Conservation (phyloP, 2,329 filamentous ascomycete genomes). For the Trichocomaceae sp. region DNA sequence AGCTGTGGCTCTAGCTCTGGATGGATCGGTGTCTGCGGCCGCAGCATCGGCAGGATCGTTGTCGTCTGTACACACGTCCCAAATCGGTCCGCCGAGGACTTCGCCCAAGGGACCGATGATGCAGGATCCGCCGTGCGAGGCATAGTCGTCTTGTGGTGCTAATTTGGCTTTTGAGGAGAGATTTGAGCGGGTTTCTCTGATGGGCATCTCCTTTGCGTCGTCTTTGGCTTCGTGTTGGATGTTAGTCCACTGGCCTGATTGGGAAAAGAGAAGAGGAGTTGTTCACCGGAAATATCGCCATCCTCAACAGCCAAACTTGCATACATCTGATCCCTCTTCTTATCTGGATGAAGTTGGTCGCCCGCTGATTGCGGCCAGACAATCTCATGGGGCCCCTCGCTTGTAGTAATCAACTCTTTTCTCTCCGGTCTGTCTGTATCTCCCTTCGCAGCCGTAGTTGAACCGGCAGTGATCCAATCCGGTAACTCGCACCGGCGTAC, state of each 20-base stretch:
- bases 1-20: too few relatives aligned
- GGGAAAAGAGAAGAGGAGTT: background rate
- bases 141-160: constrained; percentile 33
- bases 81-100: constrained; percentile 72
- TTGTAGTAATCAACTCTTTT: constrained; percentile 24
- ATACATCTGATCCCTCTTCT: constrained; percentile 13
- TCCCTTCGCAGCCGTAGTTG: background rate
- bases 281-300: background rate
- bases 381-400: constrained; percentile 42
- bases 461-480: constrained; percentile 44
- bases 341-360: constrained; percentile 15
- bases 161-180: constrained; percentile 30
- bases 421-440: constrained; percentile 9
- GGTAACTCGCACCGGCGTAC: constrained; percentile 55
- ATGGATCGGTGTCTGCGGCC: too few relatives aligned
- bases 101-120: constrained; percentile 75
- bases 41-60: constrained; percentile 10
- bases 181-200: background rate
- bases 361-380: constrained; percentile 32
- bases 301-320: constrained; percentile 9
- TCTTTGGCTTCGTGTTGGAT: background rate
- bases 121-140: constrained; percentile 71
- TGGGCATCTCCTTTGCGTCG: background rate
- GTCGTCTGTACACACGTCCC: constrained; percentile 53
- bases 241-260: background rate